Conservation (phyloP, 306 rosid species). For the Lathyrus oleraceus region DNA sequence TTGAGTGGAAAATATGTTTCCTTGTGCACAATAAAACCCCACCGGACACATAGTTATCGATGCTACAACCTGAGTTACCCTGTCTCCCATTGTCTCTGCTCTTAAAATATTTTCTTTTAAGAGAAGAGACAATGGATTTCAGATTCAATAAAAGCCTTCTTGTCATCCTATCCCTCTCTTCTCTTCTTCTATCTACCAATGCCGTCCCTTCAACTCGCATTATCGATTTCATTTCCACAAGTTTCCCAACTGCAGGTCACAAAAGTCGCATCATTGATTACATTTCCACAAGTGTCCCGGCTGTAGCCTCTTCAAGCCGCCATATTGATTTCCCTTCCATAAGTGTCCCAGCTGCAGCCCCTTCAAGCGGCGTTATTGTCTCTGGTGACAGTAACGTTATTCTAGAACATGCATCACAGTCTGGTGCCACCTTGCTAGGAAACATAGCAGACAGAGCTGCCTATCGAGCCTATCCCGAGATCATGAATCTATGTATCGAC, state of each 20-base stretch:
- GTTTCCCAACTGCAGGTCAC: neutral
- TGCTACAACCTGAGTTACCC: neutral
- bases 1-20: neutral
- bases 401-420: neutral
- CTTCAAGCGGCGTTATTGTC: neutral
- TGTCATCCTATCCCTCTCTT: conserved; percentile 35
- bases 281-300: neutral
- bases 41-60: neutral
- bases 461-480: neutral
- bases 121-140: conserved; percentile 37
- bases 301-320: neutral
- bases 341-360: neutral
- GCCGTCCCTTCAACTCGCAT: neutral
- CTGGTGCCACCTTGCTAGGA: neutral
- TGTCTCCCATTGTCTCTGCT: neutral
- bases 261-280: neutral
- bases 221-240: neutral
- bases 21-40: neutral
- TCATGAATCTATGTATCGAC: neutral
- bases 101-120: neutral
- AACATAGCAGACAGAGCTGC: neutral
- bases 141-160: conserved; percentile 20
- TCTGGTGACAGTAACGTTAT: neutral
- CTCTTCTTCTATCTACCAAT: conserved; percentile 6
- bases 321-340: neutral